Evolutionary conservation across 805 yeast species (phyloP), one percentile per base, ranked within the genome.

Genomic region (Zygosaccharomyces pseudorouxii): DNA sequence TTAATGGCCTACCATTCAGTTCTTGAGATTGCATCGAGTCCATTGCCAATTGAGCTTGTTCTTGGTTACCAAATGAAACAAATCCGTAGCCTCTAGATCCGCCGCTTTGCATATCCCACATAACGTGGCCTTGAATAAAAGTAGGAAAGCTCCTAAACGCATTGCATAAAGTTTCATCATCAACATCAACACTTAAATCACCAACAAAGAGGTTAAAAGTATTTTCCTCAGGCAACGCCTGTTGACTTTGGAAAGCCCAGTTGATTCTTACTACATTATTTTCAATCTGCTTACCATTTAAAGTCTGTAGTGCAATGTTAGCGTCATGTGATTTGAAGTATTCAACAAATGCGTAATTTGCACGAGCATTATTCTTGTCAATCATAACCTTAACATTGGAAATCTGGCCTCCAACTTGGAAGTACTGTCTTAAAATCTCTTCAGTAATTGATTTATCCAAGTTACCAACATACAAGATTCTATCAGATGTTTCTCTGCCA

Each of bases 81-180:
- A 89, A 89, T 2, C 97, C 96, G 62, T 89, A 89, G 31, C 96
- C 95, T 69, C 96, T 76, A 2, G 95, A 87, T 63, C 96, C 76
- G 38, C 95, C 93, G 22, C 93, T 84, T 65, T 86, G 90, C 95
- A 88, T 87, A 65, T 89, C 96, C 96, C 97, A 89, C 96, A 89
- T 89, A 28, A 89, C 96, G 57, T 89, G 89, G 10, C 95, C 96
- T 65, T 86, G 93, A 41, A 79, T 71, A 58, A 86, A 71, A 1
- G 89, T 77, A 14, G 73, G 71, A 64, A 78, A 85, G 48, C 72
- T 71, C 4, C 71, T 56, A 62, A 89, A 89, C 10, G 84, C 73
- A 38, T 66, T 69, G 45, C 73, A 73, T 53, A 89, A 74, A 14
- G 79, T 63, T 55, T 85, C 95, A 67, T 89, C 96, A 62, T 86